These are phyloP conservation scores for Endocalyx cinctus DNA, from an alignment of 2,329 filamentous ascomycete species.

Conservation along the genomic window DNA sequence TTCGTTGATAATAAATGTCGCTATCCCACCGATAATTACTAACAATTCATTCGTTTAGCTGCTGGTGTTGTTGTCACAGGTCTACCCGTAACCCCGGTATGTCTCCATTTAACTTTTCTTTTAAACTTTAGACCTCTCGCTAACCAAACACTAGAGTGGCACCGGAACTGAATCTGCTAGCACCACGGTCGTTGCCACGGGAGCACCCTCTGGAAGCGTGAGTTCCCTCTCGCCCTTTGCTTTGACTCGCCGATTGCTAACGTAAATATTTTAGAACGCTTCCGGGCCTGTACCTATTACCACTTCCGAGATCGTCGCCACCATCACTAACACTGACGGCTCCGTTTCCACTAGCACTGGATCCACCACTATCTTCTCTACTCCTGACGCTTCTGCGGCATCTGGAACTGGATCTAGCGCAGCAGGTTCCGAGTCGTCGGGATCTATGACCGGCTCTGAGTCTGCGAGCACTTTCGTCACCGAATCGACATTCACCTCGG, in stretches of 20 bases:
- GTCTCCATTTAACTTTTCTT: not conserved
- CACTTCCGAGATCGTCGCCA: conserved; percentile 10
- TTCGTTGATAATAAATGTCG: not conserved
- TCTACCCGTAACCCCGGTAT: conserved; percentile 4
- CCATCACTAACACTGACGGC: conserved; percentile 14
- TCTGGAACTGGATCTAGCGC: conserved; percentile 11
- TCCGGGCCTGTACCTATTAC: conserved; percentile 9
- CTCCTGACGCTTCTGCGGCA: too few relatives aligned
- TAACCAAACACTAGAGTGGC: conserved; percentile 9
- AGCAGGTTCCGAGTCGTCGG: too few relatives aligned
- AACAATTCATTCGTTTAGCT: conserved; percentile 10
- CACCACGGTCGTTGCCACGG: conserved; percentile 13
- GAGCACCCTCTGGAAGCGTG: not conserved
- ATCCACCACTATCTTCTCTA: conserved; percentile 9
- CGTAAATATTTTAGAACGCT: not conserved
- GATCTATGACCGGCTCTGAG: conserved; percentile 12
- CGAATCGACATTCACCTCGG: conserved; percentile 15
- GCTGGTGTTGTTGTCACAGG: conserved; percentile 14
- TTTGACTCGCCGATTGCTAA: not conserved
- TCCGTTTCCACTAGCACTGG: conserved; percentile 9
- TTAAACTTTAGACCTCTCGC: conserved; percentile 1
- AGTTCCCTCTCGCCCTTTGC: not conserved
- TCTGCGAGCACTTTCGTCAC: conserved; percentile 14
- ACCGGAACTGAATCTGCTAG: conserved; percentile 6
- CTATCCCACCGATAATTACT: too few relatives aligned